Conservation (phyloP, 2,329 filamentous ascomycete genomes). For the Xylaria sp. region DNA sequence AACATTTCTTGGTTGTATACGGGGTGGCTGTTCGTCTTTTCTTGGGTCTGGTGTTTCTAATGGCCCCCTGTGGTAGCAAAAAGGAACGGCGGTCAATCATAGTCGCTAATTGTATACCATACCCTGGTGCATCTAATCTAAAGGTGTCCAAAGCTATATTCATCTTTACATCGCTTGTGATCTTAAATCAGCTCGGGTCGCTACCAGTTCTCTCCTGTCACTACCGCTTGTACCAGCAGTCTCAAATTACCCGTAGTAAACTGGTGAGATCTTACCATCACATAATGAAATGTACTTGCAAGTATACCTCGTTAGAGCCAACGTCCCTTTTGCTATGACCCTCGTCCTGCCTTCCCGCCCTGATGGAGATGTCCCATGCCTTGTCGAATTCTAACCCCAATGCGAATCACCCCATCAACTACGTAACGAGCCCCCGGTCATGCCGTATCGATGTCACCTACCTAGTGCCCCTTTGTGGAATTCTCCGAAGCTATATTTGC, state of each 20-base stretch:
- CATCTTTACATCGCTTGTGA: not conserved
- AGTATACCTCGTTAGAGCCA: not conserved
- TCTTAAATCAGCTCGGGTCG: not conserved
- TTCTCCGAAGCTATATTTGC: constrained; percentile 6
- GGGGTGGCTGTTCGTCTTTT: constrained; percentile 21
- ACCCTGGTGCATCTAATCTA: constrained; percentile 14
- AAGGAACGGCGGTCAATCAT: constrained; percentile 14
- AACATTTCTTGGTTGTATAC: constrained; percentile 18
- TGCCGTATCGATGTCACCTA: constrained; percentile 11
- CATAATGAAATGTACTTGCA: not conserved
- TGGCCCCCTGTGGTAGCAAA: constrained; percentile 24
- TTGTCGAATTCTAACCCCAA: not conserved
- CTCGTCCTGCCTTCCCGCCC: not conserved
- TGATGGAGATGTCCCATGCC: not conserved
- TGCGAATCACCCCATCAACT: not conserved
- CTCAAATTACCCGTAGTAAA: not conserved
- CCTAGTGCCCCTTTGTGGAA: constrained; percentile 2
- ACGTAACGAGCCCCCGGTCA: not conserved
- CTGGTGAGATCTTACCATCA: not conserved
- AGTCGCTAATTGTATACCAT: constrained; percentile 35
- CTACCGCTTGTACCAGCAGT: not conserved
- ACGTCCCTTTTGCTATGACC: not conserved
- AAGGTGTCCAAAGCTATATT: constrained; percentile 12
- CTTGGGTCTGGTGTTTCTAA: constrained; percentile 29
- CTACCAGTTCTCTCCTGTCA: not conserved